Conservation (phyloP, 371 early-diverging fungal species). For the Apophysomyces elegans region DNA sequence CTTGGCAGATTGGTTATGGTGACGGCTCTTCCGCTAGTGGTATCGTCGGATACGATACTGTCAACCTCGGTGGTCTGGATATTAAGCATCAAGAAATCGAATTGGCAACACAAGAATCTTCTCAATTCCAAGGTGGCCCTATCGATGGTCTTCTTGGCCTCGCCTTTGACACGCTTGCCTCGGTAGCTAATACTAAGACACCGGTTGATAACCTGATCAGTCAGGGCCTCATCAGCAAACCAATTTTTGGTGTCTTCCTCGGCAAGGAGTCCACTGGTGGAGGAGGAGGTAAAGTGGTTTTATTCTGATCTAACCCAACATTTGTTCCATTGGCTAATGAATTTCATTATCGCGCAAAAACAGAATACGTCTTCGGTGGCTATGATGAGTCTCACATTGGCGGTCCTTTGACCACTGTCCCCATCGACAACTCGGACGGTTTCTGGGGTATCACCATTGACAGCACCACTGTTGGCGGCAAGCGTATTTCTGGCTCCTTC, state of each 20-base stretch:
- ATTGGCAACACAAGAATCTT: slow-evolving; percentile 25
- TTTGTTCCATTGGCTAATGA: too few species aligned
- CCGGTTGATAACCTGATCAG: slow-evolving; percentile 33
- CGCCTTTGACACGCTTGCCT: slow-evolving; percentile 53
- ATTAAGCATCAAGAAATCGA: slow-evolving; percentile 32
- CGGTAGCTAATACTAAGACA: slow-evolving; percentile 35
- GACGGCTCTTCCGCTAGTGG: slow-evolving; percentile 50
- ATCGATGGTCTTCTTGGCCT: slow-evolving; percentile 44
- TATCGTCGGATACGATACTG: slow-evolving; percentile 29
- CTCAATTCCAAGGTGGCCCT: slow-evolving; percentile 19
- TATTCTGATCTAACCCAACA: too few species aligned
- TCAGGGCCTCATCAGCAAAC: slow-evolving; percentile 21
- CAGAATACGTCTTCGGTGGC: slow-evolving; percentile 50
- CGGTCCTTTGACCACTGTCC: slow-evolving; percentile 43
- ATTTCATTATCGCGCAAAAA: neutral
- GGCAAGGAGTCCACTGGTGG: slow-evolving; percentile 19
- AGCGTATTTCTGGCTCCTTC: slow-evolving; percentile 1
- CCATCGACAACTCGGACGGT: slow-evolving; percentile 33
- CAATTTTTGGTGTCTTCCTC: slow-evolving; percentile 28
- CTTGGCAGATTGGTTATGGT: slow-evolving; percentile 56
- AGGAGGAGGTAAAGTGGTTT: slow-evolving; percentile 20
- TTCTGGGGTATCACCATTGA: slow-evolving; percentile 17
- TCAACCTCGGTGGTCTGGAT: slow-evolving; percentile 33
- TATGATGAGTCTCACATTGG: slow-evolving; percentile 38
- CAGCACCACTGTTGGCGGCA: neutral